Conservation (phyloP, 352 stramenopile genomes). For the Phytopythium litorale region DNA sequence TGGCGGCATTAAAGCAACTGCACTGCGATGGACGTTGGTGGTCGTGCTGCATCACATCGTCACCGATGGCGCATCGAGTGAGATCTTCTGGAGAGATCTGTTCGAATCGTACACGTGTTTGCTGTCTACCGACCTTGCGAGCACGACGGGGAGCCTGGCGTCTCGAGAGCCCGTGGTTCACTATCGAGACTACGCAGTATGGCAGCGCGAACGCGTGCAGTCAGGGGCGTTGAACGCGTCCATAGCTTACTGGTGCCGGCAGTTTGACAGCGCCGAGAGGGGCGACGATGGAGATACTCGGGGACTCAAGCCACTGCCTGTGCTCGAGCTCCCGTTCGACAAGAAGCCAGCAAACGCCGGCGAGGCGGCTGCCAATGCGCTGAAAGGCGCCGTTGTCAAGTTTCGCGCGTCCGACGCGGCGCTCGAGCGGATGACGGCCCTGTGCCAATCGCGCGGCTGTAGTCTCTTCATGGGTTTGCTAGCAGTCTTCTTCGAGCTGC, state of each 20-base stretch:
- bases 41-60: constrained; percentile 55
- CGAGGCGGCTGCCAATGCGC: not conserved
- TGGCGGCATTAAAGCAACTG: not conserved
- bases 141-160: not conserved
- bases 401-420: constrained; percentile 29
- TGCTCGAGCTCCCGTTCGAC: constrained; percentile 48
- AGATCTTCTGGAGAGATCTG: constrained; percentile 46
- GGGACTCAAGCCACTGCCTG: constrained; percentile 3
- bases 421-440: constrained; percentile 20
- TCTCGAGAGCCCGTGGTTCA: not conserved
- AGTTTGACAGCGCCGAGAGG: constrained; percentile 13
- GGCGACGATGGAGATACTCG: not conserved
- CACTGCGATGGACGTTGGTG: constrained; percentile 16
- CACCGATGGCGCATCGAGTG: constrained; percentile 40
- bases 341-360: constrained; percentile 4
- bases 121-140: not conserved
- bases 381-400: constrained; percentile 20
- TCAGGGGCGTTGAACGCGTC: constrained; percentile 27
- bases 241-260: constrained; percentile 45
- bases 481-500: constrained; percentile 38
- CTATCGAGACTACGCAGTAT: constrained; percentile 48
- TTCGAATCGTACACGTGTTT: constrained; percentile 16
- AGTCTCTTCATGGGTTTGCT: constrained; percentile 51
- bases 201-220: constrained; percentile 33
- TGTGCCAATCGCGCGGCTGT: constrained; percentile 30